Percentiles rank a stretch among this genome's conserved stretches.
Evolutionary conservation across 2,329 filamentous ascomycete species (phyloP).

Genomic region (Cladosporium sp.): DNA sequence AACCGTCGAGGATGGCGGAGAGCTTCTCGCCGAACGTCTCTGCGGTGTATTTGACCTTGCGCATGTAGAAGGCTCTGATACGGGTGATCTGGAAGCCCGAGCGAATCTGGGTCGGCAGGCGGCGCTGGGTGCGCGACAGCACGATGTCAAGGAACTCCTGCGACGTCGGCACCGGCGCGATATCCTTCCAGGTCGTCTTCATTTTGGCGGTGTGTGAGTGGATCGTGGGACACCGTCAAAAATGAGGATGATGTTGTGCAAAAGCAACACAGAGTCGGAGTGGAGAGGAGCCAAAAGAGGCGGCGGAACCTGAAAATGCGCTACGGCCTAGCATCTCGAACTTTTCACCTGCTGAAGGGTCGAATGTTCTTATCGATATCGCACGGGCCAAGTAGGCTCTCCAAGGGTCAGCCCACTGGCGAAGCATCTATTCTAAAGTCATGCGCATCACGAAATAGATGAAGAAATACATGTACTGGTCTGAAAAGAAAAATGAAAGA

Average conservation of each 20-base stretch:
- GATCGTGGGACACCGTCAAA: neutral
- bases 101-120: conserved; percentile 91
- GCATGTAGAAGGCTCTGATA: conserved; percentile 92
- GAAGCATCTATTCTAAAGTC: too few relatives aligned
- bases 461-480: too few relatives aligned
- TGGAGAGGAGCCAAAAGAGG: neutral
- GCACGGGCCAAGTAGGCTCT: neutral
- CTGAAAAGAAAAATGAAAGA: too few relatives aligned
- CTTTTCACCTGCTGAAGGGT: neutral
- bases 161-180: conserved; percentile 62
- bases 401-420: too few relatives aligned
- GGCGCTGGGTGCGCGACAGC: conserved; percentile 85
- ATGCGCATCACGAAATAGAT: too few relatives aligned
- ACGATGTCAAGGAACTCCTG: conserved; percentile 98
- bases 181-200: conserved; percentile 59
- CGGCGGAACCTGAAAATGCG: conserved; percentile 9
- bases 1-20: conserved; percentile 82
- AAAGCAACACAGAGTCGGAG: neutral
- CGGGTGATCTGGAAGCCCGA: conserved; percentile 93
- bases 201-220: conserved; percentile 33
- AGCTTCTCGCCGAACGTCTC: conserved; percentile 97
- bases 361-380: neutral
- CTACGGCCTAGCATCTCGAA: neutral
- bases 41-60: conserved; percentile 97
- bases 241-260: neutral